Conservation (phyloP, 768 basidiomycete species). For the Amanita pallidorosea region DNA sequence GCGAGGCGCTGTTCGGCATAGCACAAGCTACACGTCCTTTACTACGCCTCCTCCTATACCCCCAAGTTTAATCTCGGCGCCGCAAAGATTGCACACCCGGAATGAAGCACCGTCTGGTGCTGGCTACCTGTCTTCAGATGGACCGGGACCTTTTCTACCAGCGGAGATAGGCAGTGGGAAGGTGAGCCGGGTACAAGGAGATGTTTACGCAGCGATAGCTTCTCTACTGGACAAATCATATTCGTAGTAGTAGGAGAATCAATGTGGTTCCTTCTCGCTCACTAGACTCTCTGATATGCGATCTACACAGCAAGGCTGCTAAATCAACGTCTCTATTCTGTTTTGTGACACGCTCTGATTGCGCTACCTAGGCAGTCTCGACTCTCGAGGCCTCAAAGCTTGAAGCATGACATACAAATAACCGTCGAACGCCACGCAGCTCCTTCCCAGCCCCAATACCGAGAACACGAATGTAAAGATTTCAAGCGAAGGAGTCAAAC, state of each 20-base stretch:
- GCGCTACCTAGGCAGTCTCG: no score
- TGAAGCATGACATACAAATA: no score
- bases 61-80: background rate
- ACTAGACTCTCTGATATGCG: no score
- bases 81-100: slow-evolving; percentile 1
- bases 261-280: no score
- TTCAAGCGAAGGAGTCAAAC: no score
- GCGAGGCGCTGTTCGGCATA: background rate
- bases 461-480: no score
- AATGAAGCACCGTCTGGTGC: background rate
- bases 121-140: background rate
- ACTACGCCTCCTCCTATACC: background rate
- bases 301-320: no score
- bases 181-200: background rate
- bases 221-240: slow-evolving; percentile 1
- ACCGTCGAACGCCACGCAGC: no score
- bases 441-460: no score
- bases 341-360: no score
- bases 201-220: slow-evolving; percentile 2
- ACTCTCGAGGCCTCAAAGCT: no score
- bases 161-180: background rate
- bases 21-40: background rate
- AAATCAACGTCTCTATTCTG: no score
- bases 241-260: background rate
- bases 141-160: background rate